Evolutionary conservation across 75 land plant genomes (phyloP).

Genomic region (Pinus tabuliformis): DNA sequence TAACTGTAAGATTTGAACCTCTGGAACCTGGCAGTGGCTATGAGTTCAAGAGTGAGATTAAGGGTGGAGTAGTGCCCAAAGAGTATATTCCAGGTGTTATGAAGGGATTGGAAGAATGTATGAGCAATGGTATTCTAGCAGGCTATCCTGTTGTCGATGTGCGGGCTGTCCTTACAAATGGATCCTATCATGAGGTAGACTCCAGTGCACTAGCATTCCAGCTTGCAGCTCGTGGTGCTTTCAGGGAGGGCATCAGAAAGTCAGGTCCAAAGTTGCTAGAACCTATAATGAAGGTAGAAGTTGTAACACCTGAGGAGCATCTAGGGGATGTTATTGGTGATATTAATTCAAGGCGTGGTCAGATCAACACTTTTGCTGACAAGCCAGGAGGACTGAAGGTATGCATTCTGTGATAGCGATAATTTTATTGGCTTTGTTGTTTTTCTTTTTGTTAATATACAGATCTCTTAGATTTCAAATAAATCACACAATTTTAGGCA

Average conservation of each 20-base stretch:
- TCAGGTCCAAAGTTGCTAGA: slow-evolving; percentile 85
- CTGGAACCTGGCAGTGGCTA: slow-evolving; percentile 86
- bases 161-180: slow-evolving; percentile 79
- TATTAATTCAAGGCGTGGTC: slow-evolving; percentile 91
- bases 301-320: slow-evolving; percentile 96
- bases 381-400: slow-evolving; percentile 98
- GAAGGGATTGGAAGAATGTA: slow-evolving; percentile 93
- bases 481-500: neutral
- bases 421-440: neutral
- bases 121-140: slow-evolving; percentile 89
- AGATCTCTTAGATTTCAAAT: neutral
- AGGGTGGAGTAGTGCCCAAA: slow-evolving; percentile 94
- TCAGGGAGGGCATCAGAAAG: slow-evolving; percentile 86
- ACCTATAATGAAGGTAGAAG: slow-evolving; percentile 97
- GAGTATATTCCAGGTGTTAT: slow-evolving; percentile 97
- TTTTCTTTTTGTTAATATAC: neutral
- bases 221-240: slow-evolving; percentile 95
- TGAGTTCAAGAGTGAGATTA: slow-evolving; percentile 98
- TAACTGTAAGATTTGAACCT: slow-evolving; percentile 86
- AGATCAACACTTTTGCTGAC: slow-evolving; percentile 86
- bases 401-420: neutral
- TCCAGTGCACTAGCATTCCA: slow-evolving; percentile 98
- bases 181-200: slow-evolving; percentile 96
- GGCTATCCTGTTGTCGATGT: slow-evolving; percentile 96
- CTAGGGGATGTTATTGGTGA: slow-evolving; percentile 99